Base-by-base conservation (phyloP, 208 protist genomes). In the Leishmania aethiopica region DNA sequence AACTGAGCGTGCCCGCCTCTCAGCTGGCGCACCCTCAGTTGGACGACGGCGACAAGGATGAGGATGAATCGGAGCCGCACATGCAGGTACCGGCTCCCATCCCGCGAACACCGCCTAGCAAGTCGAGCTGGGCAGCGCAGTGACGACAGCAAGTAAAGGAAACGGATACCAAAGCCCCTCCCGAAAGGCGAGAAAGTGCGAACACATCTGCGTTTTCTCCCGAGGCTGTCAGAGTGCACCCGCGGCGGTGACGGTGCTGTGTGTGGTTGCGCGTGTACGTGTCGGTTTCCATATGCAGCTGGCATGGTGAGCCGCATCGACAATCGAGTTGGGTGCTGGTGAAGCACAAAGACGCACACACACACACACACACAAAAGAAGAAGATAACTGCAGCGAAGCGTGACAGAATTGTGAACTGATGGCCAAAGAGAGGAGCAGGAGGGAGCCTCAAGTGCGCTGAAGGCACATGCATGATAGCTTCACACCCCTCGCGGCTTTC, bases 61-160 rank as follows among this genome's bases (percentile, higher is more conserved):
- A 62, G 11, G 82, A 81, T 13, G 72, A 82, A 28, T 57, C 70
- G 0, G 72, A 82, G 72, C 72, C 70, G 53, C 82, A 82, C 62
- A 40, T 79, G 6, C 70, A 55, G 5, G 60, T 57, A 35, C 82
- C 82, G 3, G 49, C 75, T 32, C 82, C 82, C 13, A 78, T 76
- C 0, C 82, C 82, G 7, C 82, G 76, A 57, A 28, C 70, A 28
- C 28, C 11, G 22, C 32, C 40, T 1, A 32, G 72, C 13, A 76
- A 59, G 35, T 42, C 15, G 49, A 76, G 22, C 19, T 28, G 35
- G 37, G 40, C 32, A 42, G 35, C 22, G 51, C 37, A 51, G 32
- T 60, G 55, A 40, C 22, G 8, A 64, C 10, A 32, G 3, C 19
- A 11, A 3, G 17, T 67, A 1, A 64, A 19, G 3, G 37, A 66